phyloP scores from a whole-genome alignment of 2,329 filamentous ascomycete genomes.

The Cladophialophora chaetospira region DNA sequence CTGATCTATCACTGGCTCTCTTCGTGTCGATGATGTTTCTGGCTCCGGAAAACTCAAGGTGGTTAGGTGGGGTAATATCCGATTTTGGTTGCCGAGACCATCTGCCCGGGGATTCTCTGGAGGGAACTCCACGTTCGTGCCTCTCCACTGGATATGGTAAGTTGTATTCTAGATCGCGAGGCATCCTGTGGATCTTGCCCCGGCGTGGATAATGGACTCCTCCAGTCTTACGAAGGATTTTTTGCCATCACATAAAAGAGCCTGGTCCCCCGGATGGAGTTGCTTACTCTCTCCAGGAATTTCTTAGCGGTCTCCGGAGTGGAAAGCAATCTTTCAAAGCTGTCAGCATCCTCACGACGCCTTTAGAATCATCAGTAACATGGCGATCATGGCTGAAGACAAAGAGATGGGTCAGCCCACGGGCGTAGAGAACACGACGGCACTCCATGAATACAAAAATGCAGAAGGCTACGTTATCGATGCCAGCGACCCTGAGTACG shows the following conservation, averaged over 20 bases:
- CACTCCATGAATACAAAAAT: conserved; percentile 33
- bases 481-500: conserved; percentile 34
- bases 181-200: background rate
- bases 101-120: conserved; percentile 7
- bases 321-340: no score
- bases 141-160: background rate
- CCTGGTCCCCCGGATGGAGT: conserved; percentile 2
- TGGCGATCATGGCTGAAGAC: conserved; percentile 21
- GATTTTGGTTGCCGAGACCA: background rate
- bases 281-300: no score
- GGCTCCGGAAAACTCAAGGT: conserved; percentile 4
- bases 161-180: background rate
- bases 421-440: conserved; percentile 17
- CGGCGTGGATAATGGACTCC: background rate
- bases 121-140: background rate
- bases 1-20: background rate
- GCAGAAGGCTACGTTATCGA: conserved; percentile 40
- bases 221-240: background rate
- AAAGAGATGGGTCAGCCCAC: conserved; percentile 21
- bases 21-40: background rate
- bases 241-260: background rate
- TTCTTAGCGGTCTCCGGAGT: no score
- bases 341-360: no score
- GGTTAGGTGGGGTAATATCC: conserved; percentile 7
- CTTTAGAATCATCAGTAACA: background rate